Evolutionary conservation across 306 rosid genomes (phyloP).

Genomic region (Mimosa bimucronata): DNA sequence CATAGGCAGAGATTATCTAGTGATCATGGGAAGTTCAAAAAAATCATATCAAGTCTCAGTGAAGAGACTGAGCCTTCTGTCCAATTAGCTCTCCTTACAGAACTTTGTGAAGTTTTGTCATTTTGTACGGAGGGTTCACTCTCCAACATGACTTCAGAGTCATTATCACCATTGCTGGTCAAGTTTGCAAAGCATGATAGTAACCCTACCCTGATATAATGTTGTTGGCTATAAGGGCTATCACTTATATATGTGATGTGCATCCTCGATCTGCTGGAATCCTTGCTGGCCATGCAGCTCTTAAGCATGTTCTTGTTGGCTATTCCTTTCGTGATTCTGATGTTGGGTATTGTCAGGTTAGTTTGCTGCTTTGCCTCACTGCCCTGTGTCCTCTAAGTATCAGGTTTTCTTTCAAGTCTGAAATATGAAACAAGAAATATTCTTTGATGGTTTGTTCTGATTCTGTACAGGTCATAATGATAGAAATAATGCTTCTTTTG

Average conservation of each 20-base stretch:
- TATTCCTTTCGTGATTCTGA: no score
- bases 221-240: slow-evolving; percentile 89
- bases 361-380: no score
- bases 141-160: slow-evolving; percentile 72
- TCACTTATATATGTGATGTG: slow-evolving; percentile 88
- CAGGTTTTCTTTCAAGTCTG: no score
- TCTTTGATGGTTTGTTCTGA: no score
- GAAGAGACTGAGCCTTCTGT: slow-evolving; percentile 72
- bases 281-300: slow-evolving; percentile 87
- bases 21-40: slow-evolving; percentile 85
- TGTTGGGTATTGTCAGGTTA: no score
- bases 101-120: slow-evolving; percentile 87
- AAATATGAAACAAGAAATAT: no score
- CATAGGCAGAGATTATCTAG: slow-evolving; percentile 72
- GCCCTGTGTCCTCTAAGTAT: no score
- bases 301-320: no score
- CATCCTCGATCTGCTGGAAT: slow-evolving; percentile 80
- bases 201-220: slow-evolving; percentile 69
- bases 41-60: slow-evolving; percentile 65
- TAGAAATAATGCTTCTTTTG: no score
- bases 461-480: no score
- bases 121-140: slow-evolving; percentile 90
- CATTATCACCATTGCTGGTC: slow-evolving; percentile 76
- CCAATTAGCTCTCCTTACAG: slow-evolving; percentile 70
- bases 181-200: slow-evolving; percentile 72